Evolutionary conservation across 345 rosid species (phyloP).

Genomic region (Syzygium aromaticum): DNA sequence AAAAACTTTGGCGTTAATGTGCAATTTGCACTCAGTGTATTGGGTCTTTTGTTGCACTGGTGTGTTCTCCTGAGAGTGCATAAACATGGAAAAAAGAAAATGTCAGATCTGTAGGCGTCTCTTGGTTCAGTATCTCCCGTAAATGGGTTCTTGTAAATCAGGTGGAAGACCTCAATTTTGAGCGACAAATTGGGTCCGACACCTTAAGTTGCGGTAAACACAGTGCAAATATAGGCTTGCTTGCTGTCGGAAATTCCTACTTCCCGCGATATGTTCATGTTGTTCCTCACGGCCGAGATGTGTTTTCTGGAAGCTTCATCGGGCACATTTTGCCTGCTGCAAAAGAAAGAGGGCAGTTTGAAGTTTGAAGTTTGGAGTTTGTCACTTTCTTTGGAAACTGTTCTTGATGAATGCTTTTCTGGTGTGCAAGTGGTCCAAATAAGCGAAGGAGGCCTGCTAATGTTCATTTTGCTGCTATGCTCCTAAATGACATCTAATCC

Average conservation of each 20-base stretch:
- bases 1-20: background rate
- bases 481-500: background rate
- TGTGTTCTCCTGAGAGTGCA: background rate
- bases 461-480: background rate
- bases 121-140: background rate
- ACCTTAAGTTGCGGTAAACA: background rate
- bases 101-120: background rate
- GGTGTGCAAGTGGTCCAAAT: background rate
- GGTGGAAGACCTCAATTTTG: background rate
- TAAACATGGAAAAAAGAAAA: background rate
- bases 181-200: background rate
- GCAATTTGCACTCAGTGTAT: background rate
- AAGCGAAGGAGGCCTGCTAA: background rate
- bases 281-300: background rate
- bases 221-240: background rate
- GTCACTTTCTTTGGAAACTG: background rate
- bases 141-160: background rate
- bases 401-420: background rate
- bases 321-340: background rate
- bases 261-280: background rate
- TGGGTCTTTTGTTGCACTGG: background rate
- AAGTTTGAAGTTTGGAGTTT: background rate
- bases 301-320: background rate
- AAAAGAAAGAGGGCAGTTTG: background rate
- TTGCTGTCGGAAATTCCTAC: background rate